Base-by-base conservation (phyloP, 2,329 filamentous ascomycete species). In the Aspergillus novofumigatus region DNA sequence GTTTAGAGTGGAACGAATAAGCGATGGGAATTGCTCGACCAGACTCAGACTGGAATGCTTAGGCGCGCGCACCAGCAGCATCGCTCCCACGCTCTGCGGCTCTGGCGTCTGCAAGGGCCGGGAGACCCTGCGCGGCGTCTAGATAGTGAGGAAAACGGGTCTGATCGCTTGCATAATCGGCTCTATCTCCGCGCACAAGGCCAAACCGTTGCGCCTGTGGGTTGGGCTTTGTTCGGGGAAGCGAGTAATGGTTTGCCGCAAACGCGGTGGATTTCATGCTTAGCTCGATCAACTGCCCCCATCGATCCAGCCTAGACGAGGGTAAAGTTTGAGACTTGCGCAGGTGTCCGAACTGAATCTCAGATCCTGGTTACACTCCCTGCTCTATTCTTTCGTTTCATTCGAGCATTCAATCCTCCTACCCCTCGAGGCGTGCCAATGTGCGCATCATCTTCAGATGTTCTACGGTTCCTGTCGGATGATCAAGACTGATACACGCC, bases 111-210 rank as follows among this genome's bases (percentile, higher is more conserved):
- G 47, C 49, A 49, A 61, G 51, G 58, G 55, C 54, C 58, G 59
- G 59, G 51, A 58, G 58, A 64, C 58, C 60, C 63, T 65, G 60
- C 53, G 62, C 60, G 61, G 55, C 62, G 61, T 56, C 56, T 59
- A 59, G 59, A 61, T 57, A 65, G 44, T 25, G 44, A 47, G 44
- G 44, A n/a, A 25, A 25, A 47, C 64, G 62, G 63, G 66, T 63
- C 64, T 62, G 56, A 69, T 72, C 64, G 68, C 71, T 63, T 73
- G 69, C 70, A 73, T 71, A 72, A 57, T 68, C 69, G 70, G 64
- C 62, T 67, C 66, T 64, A 65, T 65, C 61, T 60, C 62, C 64
- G 57, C 47, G 60, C 64, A 61, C 62, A 59, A 66, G 59, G 56
- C 55, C 58, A 64, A 63, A 54, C 63, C 63, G 62, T 67, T 67